Evolutionary conservation across 345 rosid genomes (phyloP).

Genomic region (Hirschfeldia incana): DNA sequence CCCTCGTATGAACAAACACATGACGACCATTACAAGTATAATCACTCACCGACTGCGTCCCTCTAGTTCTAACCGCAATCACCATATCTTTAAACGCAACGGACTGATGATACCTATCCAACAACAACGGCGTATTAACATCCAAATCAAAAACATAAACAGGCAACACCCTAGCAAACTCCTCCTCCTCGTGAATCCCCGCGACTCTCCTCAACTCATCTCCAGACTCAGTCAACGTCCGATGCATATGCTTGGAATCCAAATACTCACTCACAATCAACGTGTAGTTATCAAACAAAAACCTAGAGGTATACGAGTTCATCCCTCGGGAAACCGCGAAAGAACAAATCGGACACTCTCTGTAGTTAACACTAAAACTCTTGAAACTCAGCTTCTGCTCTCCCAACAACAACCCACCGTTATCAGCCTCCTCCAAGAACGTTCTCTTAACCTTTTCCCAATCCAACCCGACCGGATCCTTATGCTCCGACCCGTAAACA

Average conservation of each 20-base stretch:
- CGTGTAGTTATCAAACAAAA: conserved; percentile 91
- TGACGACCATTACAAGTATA: conserved; percentile 92
- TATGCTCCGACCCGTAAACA: conserved; percentile 57
- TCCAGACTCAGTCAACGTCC: conserved; percentile 71
- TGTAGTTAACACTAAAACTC: conserved; percentile 56
- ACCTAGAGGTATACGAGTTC: conserved; percentile 92
- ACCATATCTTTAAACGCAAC: conserved; percentile 93
- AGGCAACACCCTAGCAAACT: conserved; percentile 72
- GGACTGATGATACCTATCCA: conserved; percentile 88
- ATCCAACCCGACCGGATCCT: conserved; percentile 67
- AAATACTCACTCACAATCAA: conserved; percentile 94
- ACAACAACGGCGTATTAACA: conserved; percentile 55
- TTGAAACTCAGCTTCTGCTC: conserved; percentile 73
- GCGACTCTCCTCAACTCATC: conserved; percentile 76
- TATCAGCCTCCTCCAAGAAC: conserved; percentile 67
- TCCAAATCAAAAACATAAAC: conserved; percentile 97
- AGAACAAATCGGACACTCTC: conserved; percentile 79
- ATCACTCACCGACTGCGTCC: conserved; percentile 86
- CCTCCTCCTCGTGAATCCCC: conserved; percentile 79
- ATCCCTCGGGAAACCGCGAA: conserved; percentile 74
- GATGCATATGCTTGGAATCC: conserved; percentile 93
- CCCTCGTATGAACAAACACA: conserved; percentile 79
- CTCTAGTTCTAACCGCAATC: conserved; percentile 87
- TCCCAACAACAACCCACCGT: conserved; percentile 71
- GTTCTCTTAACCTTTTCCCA: conserved; percentile 64